Evolutionary conservation across 768 basidiomycete genomes (phyloP), one percentile per base, ranked within the genome.

Genomic region (Mycena kentingensis): DNA sequence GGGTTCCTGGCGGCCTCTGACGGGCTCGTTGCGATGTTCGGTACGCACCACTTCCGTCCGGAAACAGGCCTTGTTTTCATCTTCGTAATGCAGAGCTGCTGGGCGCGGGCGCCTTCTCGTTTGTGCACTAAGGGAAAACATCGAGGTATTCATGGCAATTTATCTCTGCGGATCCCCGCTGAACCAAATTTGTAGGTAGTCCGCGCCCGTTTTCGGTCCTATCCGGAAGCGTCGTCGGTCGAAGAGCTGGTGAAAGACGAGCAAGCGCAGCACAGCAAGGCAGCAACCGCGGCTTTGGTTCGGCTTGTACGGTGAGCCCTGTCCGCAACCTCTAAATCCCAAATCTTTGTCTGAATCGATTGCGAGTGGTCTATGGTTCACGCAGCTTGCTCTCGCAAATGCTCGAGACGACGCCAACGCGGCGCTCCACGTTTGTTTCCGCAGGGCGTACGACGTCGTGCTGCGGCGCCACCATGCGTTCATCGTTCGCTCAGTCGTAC

Each of bases 1-100:
- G 68, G 78, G 12, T 98, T 98, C 75, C 76, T 93, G 39, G 87
- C 91, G 64, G 95, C 95, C 1, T 84, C 92, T 18, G 92, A 96
- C 69, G 94, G 91, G 16, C 78, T 98, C 24, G 76, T 87, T 15
- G 73, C 79, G 48, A 73, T 90, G 73, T 89, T 89, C 64, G 85
- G 88, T 86, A 56, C 52, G 80, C 24, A 52, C 11, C 45, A 16
- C 16, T 26, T 54, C 35, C 49, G 34, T 24, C 44, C 31, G 36
- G 52, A 35, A 16, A 26, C 12, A 19, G 27, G 34, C 51, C 56
- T 54, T 48, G 15, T 31, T 46, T 13, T 31, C 18, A 26, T 49
- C 27, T 37, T 15, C 21, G 51, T 55, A 34, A 26, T 58, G 36
- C 60, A 87, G 88, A 88, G 69, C 73, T 89, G 19, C 70, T 89